phyloP scores from a whole-genome alignment of 2,329 filamentous ascomycete genomes.

The Trichoderma sp. region DNA sequence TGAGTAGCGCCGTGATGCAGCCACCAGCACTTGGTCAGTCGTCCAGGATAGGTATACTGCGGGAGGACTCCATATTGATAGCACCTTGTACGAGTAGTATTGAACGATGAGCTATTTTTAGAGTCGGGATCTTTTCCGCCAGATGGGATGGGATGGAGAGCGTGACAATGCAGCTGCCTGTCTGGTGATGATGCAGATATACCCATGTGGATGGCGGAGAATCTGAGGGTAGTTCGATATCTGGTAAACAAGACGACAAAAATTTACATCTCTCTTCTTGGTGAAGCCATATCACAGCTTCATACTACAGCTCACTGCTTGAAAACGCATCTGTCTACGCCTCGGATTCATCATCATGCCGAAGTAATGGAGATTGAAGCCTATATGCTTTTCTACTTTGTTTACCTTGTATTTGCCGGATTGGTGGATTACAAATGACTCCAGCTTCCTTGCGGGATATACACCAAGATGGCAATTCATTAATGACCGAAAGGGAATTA shows the following conservation, averaged over 20 bases:
- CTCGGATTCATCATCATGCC: neutral
- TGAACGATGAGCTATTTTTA: constrained; percentile 1
- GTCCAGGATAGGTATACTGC: neutral
- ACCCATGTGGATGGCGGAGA: neutral
- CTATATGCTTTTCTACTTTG: neutral
- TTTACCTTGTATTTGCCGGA: neutral
- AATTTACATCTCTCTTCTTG: neutral
- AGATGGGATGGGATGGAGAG: neutral
- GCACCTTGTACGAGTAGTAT: neutral
- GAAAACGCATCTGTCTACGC: fast-evolving
- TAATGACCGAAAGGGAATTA: neutral
- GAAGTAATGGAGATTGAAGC: neutral
- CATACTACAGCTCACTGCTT: neutral
- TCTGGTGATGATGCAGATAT: neutral
- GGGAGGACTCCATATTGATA: neutral
- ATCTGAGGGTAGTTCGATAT: neutral
- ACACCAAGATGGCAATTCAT: neutral
- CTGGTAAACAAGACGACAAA: neutral
- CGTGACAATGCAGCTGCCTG: neutral
- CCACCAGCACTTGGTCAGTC: neutral
- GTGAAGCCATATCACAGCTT: neutral
- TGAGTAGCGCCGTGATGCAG: neutral
- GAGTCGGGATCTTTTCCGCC: neutral
- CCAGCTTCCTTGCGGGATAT: neutral
- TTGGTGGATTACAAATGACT: neutral